phyloP scores from a whole-genome alignment of 768 basidiomycete genomes.

The Pulveroboletus sp. region DNA sequence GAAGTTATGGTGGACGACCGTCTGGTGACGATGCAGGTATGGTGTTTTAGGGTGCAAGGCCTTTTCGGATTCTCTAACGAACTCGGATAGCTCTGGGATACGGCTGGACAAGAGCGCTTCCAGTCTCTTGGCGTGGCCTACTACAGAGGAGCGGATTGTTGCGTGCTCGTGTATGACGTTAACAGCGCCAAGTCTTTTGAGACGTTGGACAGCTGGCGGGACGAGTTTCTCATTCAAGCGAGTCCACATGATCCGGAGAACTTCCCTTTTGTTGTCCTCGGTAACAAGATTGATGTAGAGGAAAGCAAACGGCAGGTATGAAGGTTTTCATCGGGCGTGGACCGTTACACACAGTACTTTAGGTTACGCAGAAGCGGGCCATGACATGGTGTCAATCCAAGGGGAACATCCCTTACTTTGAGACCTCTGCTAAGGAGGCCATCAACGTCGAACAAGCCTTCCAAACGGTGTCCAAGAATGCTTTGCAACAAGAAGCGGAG shows the following conservation, averaged over 20 bases:
- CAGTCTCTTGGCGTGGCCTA: constrained; percentile 98
- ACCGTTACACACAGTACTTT: constrained; percentile 1
- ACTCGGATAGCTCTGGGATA: constrained; percentile 89
- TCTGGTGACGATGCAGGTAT: constrained; percentile 96
- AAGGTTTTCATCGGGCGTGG: neutral
- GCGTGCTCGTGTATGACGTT: constrained; percentile 98
- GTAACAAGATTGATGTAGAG: constrained; percentile 99
- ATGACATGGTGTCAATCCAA: constrained; percentile 99
- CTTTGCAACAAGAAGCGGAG: constrained; percentile 94
- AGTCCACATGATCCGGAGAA: constrained; percentile 99
- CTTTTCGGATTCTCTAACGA: constrained; percentile 1
- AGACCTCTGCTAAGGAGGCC: constrained; percentile 99
- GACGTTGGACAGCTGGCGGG: constrained; percentile 97
- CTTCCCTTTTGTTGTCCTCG: constrained; percentile 98
- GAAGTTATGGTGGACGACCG: constrained; percentile 99
- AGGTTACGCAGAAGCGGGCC: constrained; percentile 99
- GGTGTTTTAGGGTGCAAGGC: constrained; percentile 13
- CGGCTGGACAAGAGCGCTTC: constrained; percentile 98
- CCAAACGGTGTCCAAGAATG: constrained; percentile 99
- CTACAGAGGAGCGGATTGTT: constrained; percentile 98
- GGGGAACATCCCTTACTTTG: constrained; percentile 99
- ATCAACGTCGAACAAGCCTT: constrained; percentile 99
- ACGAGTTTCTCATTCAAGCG: constrained; percentile 98
- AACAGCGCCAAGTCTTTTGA: constrained; percentile 99
- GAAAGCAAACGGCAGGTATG: constrained; percentile 94